Evolutionary conservation across 441 rosid species (phyloP).

Genomic region (Arabidopsis hybrid): DNA sequence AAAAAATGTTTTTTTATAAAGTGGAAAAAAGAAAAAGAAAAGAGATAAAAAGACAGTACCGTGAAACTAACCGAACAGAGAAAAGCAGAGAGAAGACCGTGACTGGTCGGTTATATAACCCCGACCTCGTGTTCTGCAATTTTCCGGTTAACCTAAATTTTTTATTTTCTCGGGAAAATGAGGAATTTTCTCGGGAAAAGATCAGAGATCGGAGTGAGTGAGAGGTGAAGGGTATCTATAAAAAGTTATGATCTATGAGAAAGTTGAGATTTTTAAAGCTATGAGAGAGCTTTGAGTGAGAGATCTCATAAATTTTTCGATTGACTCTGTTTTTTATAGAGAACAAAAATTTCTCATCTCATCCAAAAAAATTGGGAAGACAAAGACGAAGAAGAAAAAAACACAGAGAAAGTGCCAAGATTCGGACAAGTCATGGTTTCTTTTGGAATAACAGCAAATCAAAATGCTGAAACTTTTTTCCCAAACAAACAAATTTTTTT

Average conservation of each 20-base stretch:
- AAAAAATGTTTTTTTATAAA: neutral
- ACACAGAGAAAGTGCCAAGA: constrained; percentile 45
- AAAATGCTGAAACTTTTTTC: constrained; percentile 15
- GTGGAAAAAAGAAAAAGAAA: neutral
- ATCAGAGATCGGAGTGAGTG: constrained; percentile 30
- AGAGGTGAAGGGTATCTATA: constrained; percentile 18
- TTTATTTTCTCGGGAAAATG: constrained; percentile 32
- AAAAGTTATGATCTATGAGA: constrained; percentile 23
- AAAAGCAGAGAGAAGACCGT: constrained; percentile 45
- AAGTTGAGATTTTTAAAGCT: constrained; percentile 30
- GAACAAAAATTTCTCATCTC: neutral
- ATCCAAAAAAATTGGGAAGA: constrained; percentile 38
- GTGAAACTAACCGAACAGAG: constrained; percentile 41
- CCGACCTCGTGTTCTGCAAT: constrained; percentile 36
- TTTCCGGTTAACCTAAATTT: constrained; percentile 4
- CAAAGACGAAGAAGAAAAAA: constrained; percentile 43
- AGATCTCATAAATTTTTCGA: constrained; percentile 20
- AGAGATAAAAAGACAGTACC: constrained; percentile 28
- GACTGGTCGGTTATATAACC: constrained; percentile 26
- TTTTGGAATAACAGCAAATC: constrained; percentile 38
- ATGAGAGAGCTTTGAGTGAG: constrained; percentile 26
- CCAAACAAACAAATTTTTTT: neutral
- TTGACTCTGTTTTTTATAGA: constrained; percentile 25
- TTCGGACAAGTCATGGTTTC: constrained; percentile 40
- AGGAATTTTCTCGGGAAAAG: constrained; percentile 18